Evolutionary conservation across 2,329 filamentous ascomycete species (phyloP).

Genomic region (Cladosporium sp.): DNA sequence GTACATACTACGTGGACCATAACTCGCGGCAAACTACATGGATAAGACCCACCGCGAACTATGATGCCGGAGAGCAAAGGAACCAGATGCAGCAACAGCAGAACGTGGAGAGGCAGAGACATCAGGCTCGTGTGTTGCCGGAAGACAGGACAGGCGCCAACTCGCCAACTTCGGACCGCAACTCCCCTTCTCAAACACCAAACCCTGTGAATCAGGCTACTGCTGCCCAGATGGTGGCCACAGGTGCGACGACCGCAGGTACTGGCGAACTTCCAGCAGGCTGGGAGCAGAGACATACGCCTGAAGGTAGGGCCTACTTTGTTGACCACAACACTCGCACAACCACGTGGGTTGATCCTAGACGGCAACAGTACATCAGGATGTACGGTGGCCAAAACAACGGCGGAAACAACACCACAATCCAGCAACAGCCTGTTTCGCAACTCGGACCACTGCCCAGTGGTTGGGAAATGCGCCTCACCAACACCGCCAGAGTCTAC

Average conservation of each 20-base stretch:
- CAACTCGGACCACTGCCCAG: slow-evolving; percentile 93
- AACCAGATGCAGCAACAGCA: slow-evolving; percentile 86
- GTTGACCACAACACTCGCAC: slow-evolving; percentile 98
- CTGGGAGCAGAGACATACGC: slow-evolving; percentile 95
- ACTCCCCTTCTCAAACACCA: slow-evolving; percentile 38
- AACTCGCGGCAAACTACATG: slow-evolving; percentile 96
- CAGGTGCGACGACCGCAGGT: slow-evolving; percentile 89
- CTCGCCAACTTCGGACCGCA: slow-evolving; percentile 68
- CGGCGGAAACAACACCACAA: slow-evolving; percentile 70
- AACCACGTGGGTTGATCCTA: slow-evolving; percentile 97
- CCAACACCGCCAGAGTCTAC: slow-evolving; percentile 95
- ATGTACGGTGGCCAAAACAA: slow-evolving; percentile 90
- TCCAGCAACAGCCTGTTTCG: slow-evolving; percentile 96
- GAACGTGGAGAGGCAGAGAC: slow-evolving; percentile 86
- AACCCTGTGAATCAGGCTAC: slow-evolving; percentile 52
- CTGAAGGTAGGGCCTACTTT: slow-evolving; percentile 93
- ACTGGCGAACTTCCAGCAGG: slow-evolving; percentile 92
- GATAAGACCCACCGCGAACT: slow-evolving; percentile 81
- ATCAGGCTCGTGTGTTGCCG: slow-evolving; percentile 92
- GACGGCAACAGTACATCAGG: slow-evolving; percentile 94
- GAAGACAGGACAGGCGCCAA: slow-evolving; percentile 93
- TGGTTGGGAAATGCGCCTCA: slow-evolving; percentile 99
- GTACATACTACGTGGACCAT: slow-evolving; percentile 98
- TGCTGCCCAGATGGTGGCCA: slow-evolving; percentile 85
- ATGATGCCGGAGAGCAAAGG: slow-evolving; percentile 74